phyloP scores from a whole-genome alignment of 805 yeast genomes.

The Saccharomyces mikatae region DNA sequence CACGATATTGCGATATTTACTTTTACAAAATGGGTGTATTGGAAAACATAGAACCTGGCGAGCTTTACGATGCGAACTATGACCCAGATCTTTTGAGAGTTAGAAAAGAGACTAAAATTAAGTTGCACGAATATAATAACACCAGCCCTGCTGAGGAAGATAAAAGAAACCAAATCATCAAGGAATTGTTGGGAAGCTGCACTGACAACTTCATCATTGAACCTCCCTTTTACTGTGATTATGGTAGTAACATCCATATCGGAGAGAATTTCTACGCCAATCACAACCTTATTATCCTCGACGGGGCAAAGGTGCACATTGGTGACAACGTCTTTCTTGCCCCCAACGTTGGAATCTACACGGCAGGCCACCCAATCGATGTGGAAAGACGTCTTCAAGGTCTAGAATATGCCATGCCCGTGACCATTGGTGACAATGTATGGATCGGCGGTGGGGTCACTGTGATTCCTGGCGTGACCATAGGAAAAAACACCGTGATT shows the following conservation, averaged over 20 bases:
- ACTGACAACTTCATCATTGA: constrained; percentile 40
- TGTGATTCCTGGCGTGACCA: constrained; percentile 56
- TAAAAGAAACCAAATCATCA: constrained; percentile 34
- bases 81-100: not conserved
- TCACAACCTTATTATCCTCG: constrained; percentile 48
- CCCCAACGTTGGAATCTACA: constrained; percentile 50
- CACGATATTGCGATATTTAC: no score
- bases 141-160: constrained; percentile 26
- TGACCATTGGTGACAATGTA: constrained; percentile 53
- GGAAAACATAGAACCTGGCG: constrained; percentile 1
- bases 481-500: constrained; percentile 54
- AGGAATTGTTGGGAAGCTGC: constrained; percentile 41
- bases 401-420: constrained; percentile 48
- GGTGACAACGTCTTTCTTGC: constrained; percentile 57
- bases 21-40: not conserved
- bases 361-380: constrained; percentile 61
- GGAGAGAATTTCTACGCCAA: constrained; percentile 57
- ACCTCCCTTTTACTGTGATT: constrained; percentile 57
- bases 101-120: constrained; percentile 2
- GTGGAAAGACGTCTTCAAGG: constrained; percentile 33
- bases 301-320: constrained; percentile 52
- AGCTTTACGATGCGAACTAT: constrained; percentile 4
- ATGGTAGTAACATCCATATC: constrained; percentile 51
- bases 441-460: constrained; percentile 57
- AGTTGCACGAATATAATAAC: constrained; percentile 2